Conservation (phyloP, 2,329 filamentous ascomycete species). For the Teratosphaeria destructans region DNA sequence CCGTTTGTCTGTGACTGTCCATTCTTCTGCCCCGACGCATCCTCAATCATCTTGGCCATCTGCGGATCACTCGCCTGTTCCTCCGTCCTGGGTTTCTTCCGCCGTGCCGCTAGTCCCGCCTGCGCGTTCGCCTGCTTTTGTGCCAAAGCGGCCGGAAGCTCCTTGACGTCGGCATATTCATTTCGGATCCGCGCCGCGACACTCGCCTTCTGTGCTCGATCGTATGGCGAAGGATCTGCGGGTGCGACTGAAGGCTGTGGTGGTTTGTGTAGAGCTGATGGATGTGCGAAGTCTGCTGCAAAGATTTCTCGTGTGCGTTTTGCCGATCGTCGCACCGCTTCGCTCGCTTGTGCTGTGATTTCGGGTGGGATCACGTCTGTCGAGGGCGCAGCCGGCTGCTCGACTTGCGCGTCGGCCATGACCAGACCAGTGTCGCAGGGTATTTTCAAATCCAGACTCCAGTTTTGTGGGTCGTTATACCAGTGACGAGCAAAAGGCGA, state of each 20-base stretch:
- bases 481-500: background rate
- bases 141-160: slow-evolving; percentile 66
- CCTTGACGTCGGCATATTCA: slow-evolving; percentile 70
- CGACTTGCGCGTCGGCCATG: slow-evolving; percentile 9
- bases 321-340: slow-evolving; percentile 35
- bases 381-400: slow-evolving; percentile 1
- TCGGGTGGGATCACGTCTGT: slow-evolving; percentile 10
- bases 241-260: slow-evolving; percentile 33
- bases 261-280: slow-evolving; percentile 31
- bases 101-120: slow-evolving; percentile 47
- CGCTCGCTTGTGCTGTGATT: slow-evolving; percentile 12
- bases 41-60: slow-evolving; percentile 58
- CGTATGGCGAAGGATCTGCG: slow-evolving; percentile 33
- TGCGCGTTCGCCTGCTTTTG: slow-evolving; percentile 62
- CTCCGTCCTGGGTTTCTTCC: slow-evolving; percentile 51
- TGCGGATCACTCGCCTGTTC: slow-evolving; percentile 43
- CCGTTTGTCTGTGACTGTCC: slow-evolving; percentile 30
- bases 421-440: background rate
- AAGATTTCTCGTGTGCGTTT: slow-evolving; percentile 47
- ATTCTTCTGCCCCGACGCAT: slow-evolving; percentile 42
- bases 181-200: slow-evolving; percentile 50
- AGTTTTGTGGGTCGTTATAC: background rate
- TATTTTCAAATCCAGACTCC: background rate
- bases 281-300: slow-evolving; percentile 40
- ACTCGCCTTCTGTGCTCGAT: slow-evolving; percentile 35